A percentile compares a stretch with the other conserved stretches of the same genome.
These are phyloP conservation scores for Wallacemonas sp. DNA, from an alignment of 208 protist species.

Conservation along the genomic window DNA sequence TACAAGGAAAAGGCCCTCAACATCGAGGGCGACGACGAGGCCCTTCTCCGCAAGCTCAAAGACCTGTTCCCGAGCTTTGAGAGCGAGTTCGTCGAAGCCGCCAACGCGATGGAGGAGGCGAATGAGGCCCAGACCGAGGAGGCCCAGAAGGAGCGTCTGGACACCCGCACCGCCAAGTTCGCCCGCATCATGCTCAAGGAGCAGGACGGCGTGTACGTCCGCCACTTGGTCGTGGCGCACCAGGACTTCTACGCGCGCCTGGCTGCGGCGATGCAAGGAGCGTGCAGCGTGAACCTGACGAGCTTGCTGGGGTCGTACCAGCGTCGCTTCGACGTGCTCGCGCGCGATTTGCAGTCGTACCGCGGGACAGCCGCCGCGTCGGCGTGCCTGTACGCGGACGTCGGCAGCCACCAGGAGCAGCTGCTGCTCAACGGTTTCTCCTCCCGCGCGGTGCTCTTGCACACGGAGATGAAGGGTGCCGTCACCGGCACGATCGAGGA, in stretches of 20 bases:
- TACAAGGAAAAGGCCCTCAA: conserved; percentile 89
- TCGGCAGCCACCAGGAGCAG: conserved; percentile 41
- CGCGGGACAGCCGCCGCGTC: background rate
- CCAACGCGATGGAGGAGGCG: conserved; percentile 26
- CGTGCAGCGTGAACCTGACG: conserved; percentile 25
- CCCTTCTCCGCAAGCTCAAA: conserved; percentile 81
- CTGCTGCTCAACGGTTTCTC: conserved; percentile 80
- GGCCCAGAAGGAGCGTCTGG: conserved; percentile 26
- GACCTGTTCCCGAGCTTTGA: conserved; percentile 94
- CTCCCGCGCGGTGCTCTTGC: conserved; percentile 52
- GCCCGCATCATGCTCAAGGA: conserved; percentile 78
- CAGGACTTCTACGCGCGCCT: conserved; percentile 70
- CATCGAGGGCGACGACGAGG: conserved; percentile 93
- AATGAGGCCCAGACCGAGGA: conserved; percentile 23
- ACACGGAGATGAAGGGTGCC: conserved; percentile 15
- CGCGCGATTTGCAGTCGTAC: conserved; percentile 46
- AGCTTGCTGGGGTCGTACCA: conserved; percentile 46
- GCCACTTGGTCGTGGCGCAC: conserved; percentile 69
- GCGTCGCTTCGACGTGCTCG: conserved; percentile 68
- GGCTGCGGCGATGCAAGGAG: conserved; percentile 18
- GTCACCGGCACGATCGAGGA: conserved; percentile 44
- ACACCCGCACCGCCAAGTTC: conserved; percentile 57
- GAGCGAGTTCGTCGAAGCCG: conserved; percentile 72
- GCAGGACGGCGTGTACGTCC: conserved; percentile 65
- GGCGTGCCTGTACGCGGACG: conserved; percentile 11